A percentile compares a stretch with the other conserved stretches of the same genome.
These are phyloP conservation scores for Endocladia muricata DNA, from an alignment of 31 red algal genomes.

Conservation along the genomic window DNA sequence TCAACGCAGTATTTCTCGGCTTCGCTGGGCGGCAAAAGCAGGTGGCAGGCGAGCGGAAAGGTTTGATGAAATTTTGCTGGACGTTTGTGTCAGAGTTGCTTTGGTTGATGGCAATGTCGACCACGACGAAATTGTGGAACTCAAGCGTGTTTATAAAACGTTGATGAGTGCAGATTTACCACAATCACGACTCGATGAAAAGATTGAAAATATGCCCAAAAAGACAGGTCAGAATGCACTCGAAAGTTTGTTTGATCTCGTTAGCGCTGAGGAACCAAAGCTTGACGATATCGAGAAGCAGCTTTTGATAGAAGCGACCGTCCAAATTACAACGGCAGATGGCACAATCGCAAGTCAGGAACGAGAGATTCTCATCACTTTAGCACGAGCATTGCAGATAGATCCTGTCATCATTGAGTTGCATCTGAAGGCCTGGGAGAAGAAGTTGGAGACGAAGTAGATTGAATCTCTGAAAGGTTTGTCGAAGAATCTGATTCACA, in stretches of 20 bases:
- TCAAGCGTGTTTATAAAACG: neutral
- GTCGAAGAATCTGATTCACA: too few species aligned
- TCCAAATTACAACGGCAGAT: slow-evolving; percentile 1
- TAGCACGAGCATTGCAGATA: neutral
- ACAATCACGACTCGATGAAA: neutral
- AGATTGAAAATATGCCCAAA: neutral
- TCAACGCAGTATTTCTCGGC: slow-evolving; percentile 17
- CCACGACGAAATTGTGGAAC: neutral
- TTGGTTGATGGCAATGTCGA: slow-evolving; percentile 5
- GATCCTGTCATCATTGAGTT: neutral
- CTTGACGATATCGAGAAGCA: slow-evolving; percentile 3
- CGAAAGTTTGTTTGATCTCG: neutral
- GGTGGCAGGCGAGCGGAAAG: slow-evolving; percentile 12
- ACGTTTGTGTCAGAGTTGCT: neutral
- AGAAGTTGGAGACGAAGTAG: too few species aligned
- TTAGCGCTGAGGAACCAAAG: neutral
- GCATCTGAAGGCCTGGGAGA: neutral
- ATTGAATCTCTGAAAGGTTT: too few species aligned
- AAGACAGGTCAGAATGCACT: neutral
- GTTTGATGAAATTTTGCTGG: slow-evolving; percentile 16
- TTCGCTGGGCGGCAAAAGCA: slow-evolving; percentile 34
- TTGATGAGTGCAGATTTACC: neutral
- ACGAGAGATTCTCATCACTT: neutral
- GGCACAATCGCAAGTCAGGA: neutral
- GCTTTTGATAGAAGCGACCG: slow-evolving; percentile 9